Evolutionary conservation across 495 filamentous ascomycete species (phyloP).

Genomic region (Gamarada debralockiae): DNA sequence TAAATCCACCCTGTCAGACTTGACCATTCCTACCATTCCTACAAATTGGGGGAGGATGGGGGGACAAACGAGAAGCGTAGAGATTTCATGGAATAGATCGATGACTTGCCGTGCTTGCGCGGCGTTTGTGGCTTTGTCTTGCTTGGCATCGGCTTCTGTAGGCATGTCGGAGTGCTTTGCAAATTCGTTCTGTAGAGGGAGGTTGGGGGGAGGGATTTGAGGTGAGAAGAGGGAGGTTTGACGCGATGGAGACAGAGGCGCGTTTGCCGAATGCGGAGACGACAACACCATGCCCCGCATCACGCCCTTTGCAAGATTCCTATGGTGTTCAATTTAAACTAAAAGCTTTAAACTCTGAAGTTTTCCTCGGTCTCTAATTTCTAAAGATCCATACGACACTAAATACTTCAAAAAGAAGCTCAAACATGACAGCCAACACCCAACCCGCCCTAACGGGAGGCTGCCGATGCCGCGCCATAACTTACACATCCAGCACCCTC

Average conservation of each 20-base stretch:
- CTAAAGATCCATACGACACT: too few species aligned
- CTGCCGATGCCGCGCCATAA: constrained; percentile 20
- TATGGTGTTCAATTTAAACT: too few species aligned
- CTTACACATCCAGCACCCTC: constrained; percentile 20
- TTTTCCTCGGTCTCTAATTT: too few species aligned
- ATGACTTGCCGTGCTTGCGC: constrained; percentile 80
- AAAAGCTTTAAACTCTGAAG: too few species aligned
- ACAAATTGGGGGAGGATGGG: background rate
- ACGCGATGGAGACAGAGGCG: too few species aligned
- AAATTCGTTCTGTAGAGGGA: background rate
- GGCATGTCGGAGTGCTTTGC: constrained; percentile 12
- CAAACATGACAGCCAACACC: constrained; percentile 4
- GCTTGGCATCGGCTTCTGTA: constrained; percentile 14
- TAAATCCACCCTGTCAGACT: constrained; percentile 30
- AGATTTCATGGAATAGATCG: constrained; percentile 93
- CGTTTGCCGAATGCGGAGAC: background rate
- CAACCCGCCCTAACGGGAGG: constrained; percentile 13
- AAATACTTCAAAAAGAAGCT: background rate
- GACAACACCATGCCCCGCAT: background rate
- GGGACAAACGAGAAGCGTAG: constrained; percentile 67
- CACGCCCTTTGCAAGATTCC: too few species aligned
- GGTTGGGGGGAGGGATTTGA: background rate
- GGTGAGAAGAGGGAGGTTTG: background rate
- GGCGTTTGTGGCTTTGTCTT: constrained; percentile 19
- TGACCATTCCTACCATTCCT: background rate